Evolutionary conservation across 495 filamentous ascomycete species (phyloP).

Genomic region (Pseudoneurospora amorphoporcata): DNA sequence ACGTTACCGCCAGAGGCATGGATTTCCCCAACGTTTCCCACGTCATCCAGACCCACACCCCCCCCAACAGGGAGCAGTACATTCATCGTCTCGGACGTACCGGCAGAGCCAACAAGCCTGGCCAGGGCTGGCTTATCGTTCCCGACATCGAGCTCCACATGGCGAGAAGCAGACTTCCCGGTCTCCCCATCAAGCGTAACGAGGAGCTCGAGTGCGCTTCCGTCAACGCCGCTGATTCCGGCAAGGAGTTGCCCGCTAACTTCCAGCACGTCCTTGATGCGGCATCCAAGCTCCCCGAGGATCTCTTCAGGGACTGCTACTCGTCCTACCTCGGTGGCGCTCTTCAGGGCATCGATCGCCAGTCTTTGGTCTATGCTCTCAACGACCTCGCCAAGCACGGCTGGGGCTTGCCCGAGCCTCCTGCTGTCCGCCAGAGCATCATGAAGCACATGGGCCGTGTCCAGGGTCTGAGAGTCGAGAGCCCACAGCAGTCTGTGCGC

Average conservation of each 20-base stretch:
- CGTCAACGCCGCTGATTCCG: slow-evolving; percentile 37
- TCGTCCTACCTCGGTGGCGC: slow-evolving; percentile 39
- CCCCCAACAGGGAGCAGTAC: slow-evolving; percentile 65
- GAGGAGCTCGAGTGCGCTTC: slow-evolving; percentile 28
- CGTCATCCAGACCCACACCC: slow-evolving; percentile 75
- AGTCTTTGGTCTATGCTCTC: slow-evolving; percentile 39
- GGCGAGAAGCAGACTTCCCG: slow-evolving; percentile 39
- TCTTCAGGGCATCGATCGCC: slow-evolving; percentile 25
- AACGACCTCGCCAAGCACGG: slow-evolving; percentile 52
- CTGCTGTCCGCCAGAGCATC: slow-evolving; percentile 35
- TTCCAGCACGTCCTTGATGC: slow-evolving; percentile 27
- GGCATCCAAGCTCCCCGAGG: slow-evolving; percentile 18
- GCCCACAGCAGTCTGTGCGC: slow-evolving; percentile 15
- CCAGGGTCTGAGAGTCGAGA: slow-evolving; percentile 33
- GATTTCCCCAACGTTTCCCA: slow-evolving; percentile 91
- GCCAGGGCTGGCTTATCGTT: slow-evolving; percentile 71
- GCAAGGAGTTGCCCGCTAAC: slow-evolving; percentile 25
- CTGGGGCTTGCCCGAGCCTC: slow-evolving; percentile 51
- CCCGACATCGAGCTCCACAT: slow-evolving; percentile 46
- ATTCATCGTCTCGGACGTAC: slow-evolving; percentile 80
- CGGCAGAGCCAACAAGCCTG: slow-evolving; percentile 59
- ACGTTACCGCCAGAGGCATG: slow-evolving; percentile 93
- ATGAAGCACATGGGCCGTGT: slow-evolving; percentile 38
- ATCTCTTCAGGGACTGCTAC: slow-evolving; percentile 30
- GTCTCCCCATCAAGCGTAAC: slow-evolving; percentile 58